Percentiles rank a stretch among this genome's conserved stretches.
Conservation (phyloP, 805 yeast genomes). For the Candida vaughaniae region DNA sequence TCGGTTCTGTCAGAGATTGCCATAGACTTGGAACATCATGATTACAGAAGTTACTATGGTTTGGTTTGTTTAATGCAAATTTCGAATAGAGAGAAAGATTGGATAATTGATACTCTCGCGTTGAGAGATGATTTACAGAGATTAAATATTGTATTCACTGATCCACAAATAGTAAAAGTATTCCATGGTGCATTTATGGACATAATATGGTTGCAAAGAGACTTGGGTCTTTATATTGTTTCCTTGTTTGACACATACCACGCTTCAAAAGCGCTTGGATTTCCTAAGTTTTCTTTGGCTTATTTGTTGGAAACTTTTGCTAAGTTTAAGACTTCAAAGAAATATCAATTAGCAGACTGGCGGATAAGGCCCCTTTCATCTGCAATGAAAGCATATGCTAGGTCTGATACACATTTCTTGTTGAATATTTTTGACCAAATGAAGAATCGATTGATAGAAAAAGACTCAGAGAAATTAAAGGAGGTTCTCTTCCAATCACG, state of each 20-base stretch:
- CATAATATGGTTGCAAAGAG: conserved; percentile 94
- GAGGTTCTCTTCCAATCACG: conserved; percentile 73
- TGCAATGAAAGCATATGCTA: conserved; percentile 81
- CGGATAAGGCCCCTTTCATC: conserved; percentile 78
- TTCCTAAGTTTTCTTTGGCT: conserved; percentile 82
- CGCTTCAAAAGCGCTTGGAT: conserved; percentile 78
- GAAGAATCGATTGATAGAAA: conserved; percentile 54
- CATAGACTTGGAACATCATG: conserved; percentile 95
- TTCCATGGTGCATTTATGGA: conserved; percentile 98
- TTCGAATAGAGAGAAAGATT: conserved; percentile 77
- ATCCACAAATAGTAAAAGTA: conserved; percentile 81
- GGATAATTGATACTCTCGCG: conserved; percentile 80
- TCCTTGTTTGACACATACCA: conserved; percentile 89
- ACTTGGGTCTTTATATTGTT: conserved; percentile 87
- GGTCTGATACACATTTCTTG: conserved; percentile 93
- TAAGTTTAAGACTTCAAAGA: conserved; percentile 82
- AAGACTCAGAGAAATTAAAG: conserved; percentile 40
- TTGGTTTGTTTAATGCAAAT: conserved; percentile 92
- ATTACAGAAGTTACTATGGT: conserved; percentile 85
- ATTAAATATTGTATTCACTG: conserved; percentile 73
- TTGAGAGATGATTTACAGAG: conserved; percentile 67
- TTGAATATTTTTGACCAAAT: conserved; percentile 76
- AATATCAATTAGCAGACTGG: conserved; percentile 97
- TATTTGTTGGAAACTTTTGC: conserved; percentile 79
- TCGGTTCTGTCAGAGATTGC: conserved; percentile 64